phyloP scores from a whole-genome alignment of 2,329 filamentous ascomycete species.

The Neoascochyta sp. region DNA sequence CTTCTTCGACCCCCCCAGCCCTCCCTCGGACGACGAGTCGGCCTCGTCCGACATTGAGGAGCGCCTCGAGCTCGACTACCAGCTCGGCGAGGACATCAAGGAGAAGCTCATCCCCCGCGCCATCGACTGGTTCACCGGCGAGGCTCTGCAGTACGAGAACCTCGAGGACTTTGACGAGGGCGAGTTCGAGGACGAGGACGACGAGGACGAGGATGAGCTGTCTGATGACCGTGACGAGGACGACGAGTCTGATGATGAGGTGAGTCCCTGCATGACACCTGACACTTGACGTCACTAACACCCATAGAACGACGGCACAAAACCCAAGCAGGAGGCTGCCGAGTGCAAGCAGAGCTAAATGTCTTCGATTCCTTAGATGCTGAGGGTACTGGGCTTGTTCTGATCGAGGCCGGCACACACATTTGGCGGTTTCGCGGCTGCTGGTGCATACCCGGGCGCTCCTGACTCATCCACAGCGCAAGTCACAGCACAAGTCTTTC shows the following conservation, averaged over 20 bases:
- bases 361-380: slow-evolving; percentile 17
- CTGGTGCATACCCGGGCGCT: slow-evolving; percentile 9
- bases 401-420: slow-evolving; percentile 31
- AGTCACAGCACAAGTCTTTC: slow-evolving; percentile 17
- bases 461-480: too few relatives aligned
- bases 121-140: slow-evolving; percentile 98
- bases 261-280: slow-evolving; percentile 11
- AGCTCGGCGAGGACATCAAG: slow-evolving; percentile 98
- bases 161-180: slow-evolving; percentile 79
- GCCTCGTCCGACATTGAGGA: slow-evolving; percentile 91
- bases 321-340: slow-evolving; percentile 45
- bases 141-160: slow-evolving; percentile 95
- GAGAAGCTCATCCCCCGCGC: slow-evolving; percentile 98
- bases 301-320: slow-evolving; percentile 39
- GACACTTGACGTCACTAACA: slow-evolving; percentile 11
- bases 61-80: slow-evolving; percentile 95
- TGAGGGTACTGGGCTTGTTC: slow-evolving; percentile 20
- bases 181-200: slow-evolving; percentile 84
- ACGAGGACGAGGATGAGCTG: slow-evolving; percentile 84
- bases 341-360: slow-evolving; percentile 46
- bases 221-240: slow-evolving; percentile 81
- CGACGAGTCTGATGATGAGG: slow-evolving; percentile 43
- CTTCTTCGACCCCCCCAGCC: slow-evolving; percentile 93
- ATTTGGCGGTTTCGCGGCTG: slow-evolving; percentile 17
- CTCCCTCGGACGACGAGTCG: slow-evolving; percentile 73